Evolutionary conservation across 2,329 filamentous ascomycete species (phyloP).

Genomic region (Hypoxylon sp.): DNA sequence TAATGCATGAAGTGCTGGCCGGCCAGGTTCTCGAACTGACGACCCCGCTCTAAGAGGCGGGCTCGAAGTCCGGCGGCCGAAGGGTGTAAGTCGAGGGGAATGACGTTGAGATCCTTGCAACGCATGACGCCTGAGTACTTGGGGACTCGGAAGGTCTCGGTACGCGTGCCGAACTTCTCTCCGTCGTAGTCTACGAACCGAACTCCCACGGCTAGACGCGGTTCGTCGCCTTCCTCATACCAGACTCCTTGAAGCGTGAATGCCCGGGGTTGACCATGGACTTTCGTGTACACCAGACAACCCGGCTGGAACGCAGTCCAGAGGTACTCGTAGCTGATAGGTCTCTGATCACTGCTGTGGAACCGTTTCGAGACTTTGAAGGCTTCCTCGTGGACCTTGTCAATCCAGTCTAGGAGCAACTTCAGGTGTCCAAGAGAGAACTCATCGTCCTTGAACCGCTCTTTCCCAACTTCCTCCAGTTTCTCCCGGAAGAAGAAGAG

Average conservation of each 20-base stretch:
- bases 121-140: slow-evolving; percentile 43
- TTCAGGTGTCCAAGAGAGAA: slow-evolving; percentile 36
- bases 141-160: slow-evolving; percentile 38
- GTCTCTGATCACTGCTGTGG: slow-evolving; percentile 38
- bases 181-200: slow-evolving; percentile 47
- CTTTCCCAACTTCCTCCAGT: slow-evolving; percentile 38
- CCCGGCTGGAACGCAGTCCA: slow-evolving; percentile 41
- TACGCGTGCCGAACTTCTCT: slow-evolving; percentile 43
- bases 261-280: slow-evolving; percentile 41
- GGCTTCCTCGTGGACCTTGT: slow-evolving; percentile 41
- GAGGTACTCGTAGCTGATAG: slow-evolving; percentile 40
- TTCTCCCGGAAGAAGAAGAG: slow-evolving; percentile 41
- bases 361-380: slow-evolving; percentile 39
- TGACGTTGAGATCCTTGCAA: slow-evolving; percentile 43
- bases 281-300: slow-evolving; percentile 39
- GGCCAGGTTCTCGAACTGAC: slow-evolving; percentile 42
- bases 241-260: slow-evolving; percentile 42
- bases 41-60: slow-evolving; percentile 43
- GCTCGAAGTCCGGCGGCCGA: slow-evolving; percentile 24
- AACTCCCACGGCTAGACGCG: slow-evolving; percentile 38
- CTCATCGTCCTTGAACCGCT: slow-evolving; percentile 40
- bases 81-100: slow-evolving; percentile 43
- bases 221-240: slow-evolving; percentile 39
- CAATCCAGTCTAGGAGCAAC: slow-evolving; percentile 43
- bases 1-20: slow-evolving; percentile 49